These are phyloP conservation scores for Zymoseptoria ardabiliae DNA, from an alignment of 2,329 filamentous ascomycete genomes.

Conservation along the genomic window DNA sequence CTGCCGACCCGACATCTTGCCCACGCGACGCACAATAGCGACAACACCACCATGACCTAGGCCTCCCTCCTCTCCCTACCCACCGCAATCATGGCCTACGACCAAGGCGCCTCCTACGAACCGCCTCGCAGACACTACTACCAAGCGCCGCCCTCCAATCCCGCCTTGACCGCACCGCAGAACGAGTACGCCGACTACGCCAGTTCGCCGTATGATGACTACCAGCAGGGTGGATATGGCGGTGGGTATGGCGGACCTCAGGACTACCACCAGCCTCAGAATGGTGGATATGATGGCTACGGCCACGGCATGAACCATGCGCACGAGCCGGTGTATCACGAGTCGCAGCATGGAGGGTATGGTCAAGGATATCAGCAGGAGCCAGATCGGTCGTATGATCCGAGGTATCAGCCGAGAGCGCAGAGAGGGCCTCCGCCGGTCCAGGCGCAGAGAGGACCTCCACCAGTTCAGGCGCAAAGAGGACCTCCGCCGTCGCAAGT, in stretches of 20 bases:
- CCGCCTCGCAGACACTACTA: constrained; percentile 17
- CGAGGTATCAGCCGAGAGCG: constrained; percentile 22
- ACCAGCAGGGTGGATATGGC: constrained; percentile 11
- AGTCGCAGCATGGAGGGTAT: constrained; percentile 9
- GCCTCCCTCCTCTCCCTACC: background rate
- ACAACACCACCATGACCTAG: background rate
- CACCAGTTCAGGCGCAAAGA: background rate
- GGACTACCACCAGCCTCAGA: constrained; percentile 9
- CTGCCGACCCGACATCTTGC: background rate
- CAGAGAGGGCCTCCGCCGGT: constrained; percentile 11
- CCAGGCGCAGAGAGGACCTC: constrained; percentile 4
- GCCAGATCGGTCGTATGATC: constrained; percentile 19
- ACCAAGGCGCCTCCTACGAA: constrained; percentile 19
- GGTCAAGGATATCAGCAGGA: constrained; percentile 7
- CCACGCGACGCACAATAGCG: background rate
- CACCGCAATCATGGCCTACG: constrained; percentile 19
- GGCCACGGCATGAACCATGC: constrained; percentile 6
- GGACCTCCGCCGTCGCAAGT: background rate
- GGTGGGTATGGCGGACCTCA: background rate
- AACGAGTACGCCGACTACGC: constrained; percentile 12
- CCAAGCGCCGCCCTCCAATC: constrained; percentile 7
- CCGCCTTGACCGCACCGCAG: constrained; percentile 6
- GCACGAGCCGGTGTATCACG: constrained; percentile 6
- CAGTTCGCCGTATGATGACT: constrained; percentile 13
- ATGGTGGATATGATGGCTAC: constrained; percentile 10